Base-by-base conservation (phyloP, 2,329 filamentous ascomycete species). In the Colletotrichum costaricense region DNA sequence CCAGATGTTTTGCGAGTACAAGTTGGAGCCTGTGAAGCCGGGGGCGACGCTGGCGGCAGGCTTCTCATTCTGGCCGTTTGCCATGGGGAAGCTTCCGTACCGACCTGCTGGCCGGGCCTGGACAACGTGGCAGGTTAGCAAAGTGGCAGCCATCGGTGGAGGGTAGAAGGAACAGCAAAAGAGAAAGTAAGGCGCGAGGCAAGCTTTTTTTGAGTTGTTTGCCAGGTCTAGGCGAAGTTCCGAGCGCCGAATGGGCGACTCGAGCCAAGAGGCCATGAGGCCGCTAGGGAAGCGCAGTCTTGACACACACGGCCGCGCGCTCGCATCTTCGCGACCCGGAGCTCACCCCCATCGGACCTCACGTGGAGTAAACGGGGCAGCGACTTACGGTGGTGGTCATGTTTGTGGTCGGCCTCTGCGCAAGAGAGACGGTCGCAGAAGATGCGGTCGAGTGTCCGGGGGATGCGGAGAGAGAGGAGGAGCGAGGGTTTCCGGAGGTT, bases 301-400 rank as follows among this genome's bases (percentile, higher is more conserved):
- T 79, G 79, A 81, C 79, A 82, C 82, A 82, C 80, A 79, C 78
- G 76, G 82, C 78, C 79, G 62, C 69, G 64, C 72, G 64, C 69
- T 72, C 77, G 76, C 78, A 81, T 78, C 33, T 63, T 62, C 49
- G 67, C 62, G 64, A 65, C 56, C 71, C 54, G 46, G 60, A 52
- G 60, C 33, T 46, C 62, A 57, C 65, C 67, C 67, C 70, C 70
- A 28, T 66, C 71, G 71, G 71, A 73, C 71, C 62, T 70, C 60
- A 60, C 67, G 67, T 73, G 59, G 67, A 69, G 58, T 63, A 69
- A 63, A 74, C 33, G 52, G 67, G 67, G 35, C 42, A 64, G 63
- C 54, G 62, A 84, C 83, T 82, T 75, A 86, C 84, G 68, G 81
- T 72, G 74, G 80, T 82, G 38, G 82, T 78, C 81, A 85, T 84